phyloP scores from a whole-genome alignment of 371 early-diverging fungal species.

The Mortierella sp. region DNA sequence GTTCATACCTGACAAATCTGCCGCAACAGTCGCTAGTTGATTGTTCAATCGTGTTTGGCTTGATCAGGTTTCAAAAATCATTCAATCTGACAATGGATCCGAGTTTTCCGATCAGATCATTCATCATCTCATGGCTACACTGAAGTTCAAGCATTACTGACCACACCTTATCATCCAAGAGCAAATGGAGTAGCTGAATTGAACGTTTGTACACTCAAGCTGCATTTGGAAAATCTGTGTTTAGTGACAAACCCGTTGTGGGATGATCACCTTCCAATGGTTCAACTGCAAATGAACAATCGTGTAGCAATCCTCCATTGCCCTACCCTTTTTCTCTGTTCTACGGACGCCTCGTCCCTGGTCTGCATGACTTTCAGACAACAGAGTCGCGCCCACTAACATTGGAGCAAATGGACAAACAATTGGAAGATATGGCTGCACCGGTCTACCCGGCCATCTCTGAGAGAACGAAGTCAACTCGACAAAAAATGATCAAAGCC shows the following conservation, averaged over 20 bases:
- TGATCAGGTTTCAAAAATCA: no score
- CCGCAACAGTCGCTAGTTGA: no score
- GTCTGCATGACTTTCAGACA: not conserved
- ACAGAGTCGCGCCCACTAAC: conserved; percentile 11
- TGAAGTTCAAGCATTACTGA: no score
- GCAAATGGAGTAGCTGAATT: conserved; percentile 12
- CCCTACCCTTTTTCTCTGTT: conserved; percentile 29
- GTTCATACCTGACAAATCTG: no score
- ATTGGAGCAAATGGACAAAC: conserved; percentile 20
- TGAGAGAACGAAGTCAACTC: not conserved
- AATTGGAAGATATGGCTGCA: not conserved
- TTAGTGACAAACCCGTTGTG: conserved; percentile 11
- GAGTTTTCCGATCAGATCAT: no score
- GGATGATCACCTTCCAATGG: conserved; percentile 15
- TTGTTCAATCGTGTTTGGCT: no score
- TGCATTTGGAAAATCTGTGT: not conserved
- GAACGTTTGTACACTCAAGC: not conserved
- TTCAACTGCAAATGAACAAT: conserved; percentile 16
- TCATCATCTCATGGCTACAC: no score
- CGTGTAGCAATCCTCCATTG: not conserved
- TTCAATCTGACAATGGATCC: no score
- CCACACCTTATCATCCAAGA: conserved; percentile 34
- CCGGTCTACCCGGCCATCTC: no score
- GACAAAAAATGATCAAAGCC: conserved; percentile 16
- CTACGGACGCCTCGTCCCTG: conserved; percentile 9